Conservation (phyloP, 139 green algal genomes). For the Ostreobium quekettii region DNA sequence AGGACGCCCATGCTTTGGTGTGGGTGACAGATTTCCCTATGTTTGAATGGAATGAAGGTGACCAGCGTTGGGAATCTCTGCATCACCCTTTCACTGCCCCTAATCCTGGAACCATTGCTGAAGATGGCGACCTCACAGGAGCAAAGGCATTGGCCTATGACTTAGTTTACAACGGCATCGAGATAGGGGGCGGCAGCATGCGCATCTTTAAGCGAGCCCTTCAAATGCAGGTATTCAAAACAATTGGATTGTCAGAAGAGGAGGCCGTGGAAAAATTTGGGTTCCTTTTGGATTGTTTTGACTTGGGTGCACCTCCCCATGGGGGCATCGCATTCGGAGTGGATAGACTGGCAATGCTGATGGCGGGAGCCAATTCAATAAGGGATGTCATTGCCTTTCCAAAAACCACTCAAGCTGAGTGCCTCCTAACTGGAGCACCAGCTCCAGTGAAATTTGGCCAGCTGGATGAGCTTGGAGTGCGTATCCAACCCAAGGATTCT, state of each 20-base stretch:
- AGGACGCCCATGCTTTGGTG: constrained; percentile 59
- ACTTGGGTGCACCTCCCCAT: constrained; percentile 86
- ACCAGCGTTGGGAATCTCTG: constrained; percentile 60
- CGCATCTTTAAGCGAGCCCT: constrained; percentile 87
- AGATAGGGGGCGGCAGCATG: constrained; percentile 88
- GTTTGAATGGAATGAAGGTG: constrained; percentile 90
- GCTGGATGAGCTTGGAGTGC: constrained; percentile 5
- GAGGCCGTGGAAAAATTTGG: constrained; percentile 79
- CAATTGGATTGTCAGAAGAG: constrained; percentile 73
- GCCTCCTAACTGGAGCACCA: constrained; percentile 72
- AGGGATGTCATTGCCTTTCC: constrained; percentile 99
- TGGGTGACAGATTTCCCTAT: constrained; percentile 98
- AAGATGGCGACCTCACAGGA: constrained; percentile 25
- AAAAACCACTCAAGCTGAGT: constrained; percentile 86
- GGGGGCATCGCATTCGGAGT: constrained; percentile 88
- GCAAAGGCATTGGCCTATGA: constrained; percentile 83
- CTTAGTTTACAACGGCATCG: constrained; percentile 96
- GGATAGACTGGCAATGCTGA: constrained; percentile 90
- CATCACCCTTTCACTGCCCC: constrained; percentile 98
- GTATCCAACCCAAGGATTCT: neutral
- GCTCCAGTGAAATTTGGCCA: constrained; percentile 27
- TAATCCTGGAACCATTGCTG: constrained; percentile 35
- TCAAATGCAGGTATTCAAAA: constrained; percentile 83
- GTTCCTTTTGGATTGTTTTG: constrained; percentile 72
- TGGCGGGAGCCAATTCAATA: constrained; percentile 74